These are phyloP conservation scores for Backusella sp. DNA, from an alignment of 192 early-diverging fungal genomes.

Conservation along the genomic window DNA sequence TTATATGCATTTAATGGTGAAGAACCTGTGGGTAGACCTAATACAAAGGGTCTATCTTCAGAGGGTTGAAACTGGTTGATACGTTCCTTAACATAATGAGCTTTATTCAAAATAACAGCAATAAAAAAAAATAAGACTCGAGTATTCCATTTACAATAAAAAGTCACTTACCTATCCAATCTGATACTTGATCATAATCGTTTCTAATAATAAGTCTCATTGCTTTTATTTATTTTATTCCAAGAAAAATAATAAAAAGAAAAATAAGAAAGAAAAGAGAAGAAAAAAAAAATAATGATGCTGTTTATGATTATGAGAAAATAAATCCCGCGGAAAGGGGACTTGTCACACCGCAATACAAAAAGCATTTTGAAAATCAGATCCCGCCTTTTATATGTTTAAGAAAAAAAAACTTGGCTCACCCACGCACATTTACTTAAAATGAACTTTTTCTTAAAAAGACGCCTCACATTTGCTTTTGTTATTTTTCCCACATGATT, in stretches of 20 bases:
- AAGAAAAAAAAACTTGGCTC: neutral
- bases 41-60: conserved; percentile 76
- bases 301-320: neutral
- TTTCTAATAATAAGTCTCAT: conserved; percentile 20
- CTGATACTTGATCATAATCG: conserved; percentile 21
- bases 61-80: conserved; percentile 78
- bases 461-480: neutral
- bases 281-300: neutral
- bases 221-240: neutral
- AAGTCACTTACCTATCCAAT: conserved; percentile 14
- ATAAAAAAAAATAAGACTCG: neutral
- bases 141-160: neutral
- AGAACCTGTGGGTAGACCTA: conserved; percentile 84
- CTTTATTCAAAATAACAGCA: conserved; percentile 27
- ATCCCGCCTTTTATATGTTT: neutral
- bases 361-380: conserved; percentile 3
- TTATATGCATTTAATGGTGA: conserved; percentile 81
- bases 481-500: neutral
- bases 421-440: neutral
- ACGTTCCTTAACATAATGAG: conserved; percentile 78
- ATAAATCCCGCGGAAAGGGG: neutral
- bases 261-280: neutral
- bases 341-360: conserved; percentile 1
- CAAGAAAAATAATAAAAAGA: neutral
- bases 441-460: neutral